Base-by-base conservation (phyloP, 805 yeast species). In the Kregervanrija delftensis region DNA sequence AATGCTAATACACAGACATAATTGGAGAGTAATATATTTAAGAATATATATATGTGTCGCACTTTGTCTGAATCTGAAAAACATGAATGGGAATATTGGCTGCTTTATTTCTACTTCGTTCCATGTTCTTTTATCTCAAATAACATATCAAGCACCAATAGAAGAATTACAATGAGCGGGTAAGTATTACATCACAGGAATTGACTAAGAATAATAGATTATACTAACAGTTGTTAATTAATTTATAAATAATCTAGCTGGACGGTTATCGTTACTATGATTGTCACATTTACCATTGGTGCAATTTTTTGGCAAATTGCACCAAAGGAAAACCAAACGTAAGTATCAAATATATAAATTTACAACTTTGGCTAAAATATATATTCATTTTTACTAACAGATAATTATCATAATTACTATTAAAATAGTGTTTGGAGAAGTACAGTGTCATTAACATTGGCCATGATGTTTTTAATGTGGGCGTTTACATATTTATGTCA, bases 401-500 rank as follows among this genome's bases (percentile, higher is more conserved):
- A 4, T 14, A 6, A 36, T 12, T 17, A 13, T 30, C 10, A 2
- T 5, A 13, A 33, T 14, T 31, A 28, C 31, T 17, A n/a, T 8
- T 13, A 10, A 33, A 37, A 15, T 39, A 74, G 79, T 37, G 83
- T 78, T 43, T 78, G 88, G 87, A 75, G 89, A 67, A 79, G 85
- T 52, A 80, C 87, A 16, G 90, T 37, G 80, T 81, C 65, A 72
- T 74, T 71, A 75, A 80, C 65, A 68, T 75, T 54, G 83, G 84
- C 68, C 71, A 83, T 64, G 66, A 83, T 50, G 71, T 84, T 32
- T 74, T 74, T 63, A 73, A 82, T 60, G 79, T 78, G 50, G 71
- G 97, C 96, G 31, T 81, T 89, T 57, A 89, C 97, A 8, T 89
- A 88, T 60, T 71, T 89, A 52, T 74, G 80, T 46, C 97, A 90